These are phyloP conservation scores for Ambrosia trifida DNA, from an alignment of 129 eudicot species.

Conservation along the genomic window DNA sequence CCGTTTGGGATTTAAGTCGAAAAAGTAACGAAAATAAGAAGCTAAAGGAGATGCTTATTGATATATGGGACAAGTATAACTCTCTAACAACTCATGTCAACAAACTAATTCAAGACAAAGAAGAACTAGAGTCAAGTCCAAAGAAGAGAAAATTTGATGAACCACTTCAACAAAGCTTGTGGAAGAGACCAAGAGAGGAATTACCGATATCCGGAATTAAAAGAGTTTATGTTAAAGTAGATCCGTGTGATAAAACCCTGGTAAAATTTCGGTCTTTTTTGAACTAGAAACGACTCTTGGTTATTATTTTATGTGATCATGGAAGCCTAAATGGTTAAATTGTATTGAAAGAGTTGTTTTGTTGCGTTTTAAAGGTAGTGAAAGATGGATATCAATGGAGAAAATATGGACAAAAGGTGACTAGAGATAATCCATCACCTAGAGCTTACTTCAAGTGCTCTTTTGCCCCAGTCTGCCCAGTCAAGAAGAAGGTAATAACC, in stretches of 20 bases:
- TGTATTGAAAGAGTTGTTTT: not conserved
- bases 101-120: conserved; percentile 30
- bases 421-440: conserved; percentile 91
- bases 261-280: conserved; percentile 35
- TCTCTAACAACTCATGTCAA: conserved; percentile 34
- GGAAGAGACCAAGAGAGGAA: conserved; percentile 18
- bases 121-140: not conserved
- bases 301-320: not conserved
- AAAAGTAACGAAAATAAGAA: conserved; percentile 52
- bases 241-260: conserved; percentile 58
- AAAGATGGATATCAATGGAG: conserved; percentile 91
- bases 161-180: conserved; percentile 29
- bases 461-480: conserved; percentile 73
- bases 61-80: conserved; percentile 32
- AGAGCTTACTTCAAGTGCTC: conserved; percentile 86
- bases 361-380: conserved; percentile 43
- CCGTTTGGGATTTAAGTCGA: conserved; percentile 22
- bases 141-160: conserved; percentile 48
- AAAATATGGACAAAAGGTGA: conserved; percentile 91
- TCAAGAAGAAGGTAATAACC: conserved; percentile 68
- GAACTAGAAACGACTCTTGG: not conserved
- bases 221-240: conserved; percentile 39
- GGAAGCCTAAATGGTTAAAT: not conserved
- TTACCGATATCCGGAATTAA: conserved; percentile 13
- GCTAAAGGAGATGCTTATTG: conserved; percentile 44